These are phyloP conservation scores for Cicer judaicum DNA, from an alignment of 306 rosid genomes.

Conservation along the genomic window DNA sequence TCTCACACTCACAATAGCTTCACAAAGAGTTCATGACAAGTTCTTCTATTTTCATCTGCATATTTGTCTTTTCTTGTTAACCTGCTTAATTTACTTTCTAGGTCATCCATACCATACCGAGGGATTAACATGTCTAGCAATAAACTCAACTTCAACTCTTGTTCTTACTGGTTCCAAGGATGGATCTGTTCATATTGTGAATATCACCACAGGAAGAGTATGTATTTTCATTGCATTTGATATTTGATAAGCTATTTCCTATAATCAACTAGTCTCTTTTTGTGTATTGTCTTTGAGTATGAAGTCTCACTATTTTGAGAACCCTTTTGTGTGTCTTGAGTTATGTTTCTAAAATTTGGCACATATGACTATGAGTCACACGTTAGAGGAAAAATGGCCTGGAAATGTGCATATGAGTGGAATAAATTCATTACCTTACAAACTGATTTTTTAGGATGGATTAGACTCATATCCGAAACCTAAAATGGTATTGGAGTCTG, in stretches of 20 bases:
- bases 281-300: slow-evolving; percentile 25
- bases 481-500: neutral
- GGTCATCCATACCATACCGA: slow-evolving; percentile 85
- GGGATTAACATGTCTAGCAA: slow-evolving; percentile 82
- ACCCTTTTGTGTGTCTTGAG: slow-evolving; percentile 28
- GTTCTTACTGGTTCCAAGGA: slow-evolving; percentile 86
- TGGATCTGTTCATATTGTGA: slow-evolving; percentile 79
- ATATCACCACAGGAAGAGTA: slow-evolving; percentile 81
- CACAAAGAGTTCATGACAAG: slow-evolving; percentile 7
- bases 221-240: slow-evolving; percentile 34
- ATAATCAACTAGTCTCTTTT: slow-evolving; percentile 27
- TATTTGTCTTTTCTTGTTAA: slow-evolving; percentile 1
- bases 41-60: slow-evolving; percentile 12
- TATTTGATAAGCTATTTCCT: slow-evolving; percentile 32
- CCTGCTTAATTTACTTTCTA: slow-evolving; percentile 46
- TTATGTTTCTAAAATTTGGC: slow-evolving; percentile 25
- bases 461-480: neutral
- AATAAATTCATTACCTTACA: neutral
- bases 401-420: neutral
- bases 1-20: slow-evolving; percentile 19
- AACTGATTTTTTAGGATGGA: neutral
- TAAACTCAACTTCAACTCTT: slow-evolving; percentile 72
- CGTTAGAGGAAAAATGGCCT: neutral
- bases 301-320: slow-evolving; percentile 30
- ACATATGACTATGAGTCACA: neutral